Conservation (phyloP, 345 rosid species). For the Viola odorata region DNA sequence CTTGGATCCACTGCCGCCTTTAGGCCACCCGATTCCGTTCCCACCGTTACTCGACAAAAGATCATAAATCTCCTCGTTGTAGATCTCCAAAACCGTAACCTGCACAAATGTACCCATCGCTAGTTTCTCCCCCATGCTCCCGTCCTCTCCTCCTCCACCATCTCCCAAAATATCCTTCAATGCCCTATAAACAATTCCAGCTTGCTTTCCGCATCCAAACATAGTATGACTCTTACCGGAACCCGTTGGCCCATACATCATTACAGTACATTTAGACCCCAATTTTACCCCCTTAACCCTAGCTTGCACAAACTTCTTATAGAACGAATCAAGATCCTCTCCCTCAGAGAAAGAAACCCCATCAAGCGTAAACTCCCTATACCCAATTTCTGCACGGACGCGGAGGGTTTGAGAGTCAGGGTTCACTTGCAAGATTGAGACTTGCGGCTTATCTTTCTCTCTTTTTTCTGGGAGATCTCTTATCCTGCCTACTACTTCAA, state of each 20-base stretch:
- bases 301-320: constrained; percentile 64
- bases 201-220: constrained; percentile 86
- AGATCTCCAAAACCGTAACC: constrained; percentile 84
- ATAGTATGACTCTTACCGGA: constrained; percentile 92
- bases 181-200: constrained; percentile 82
- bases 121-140: constrained; percentile 16
- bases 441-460: constrained; percentile 52
- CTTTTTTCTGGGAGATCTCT: constrained; percentile 58
- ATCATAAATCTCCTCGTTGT: constrained; percentile 92
- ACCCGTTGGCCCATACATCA: constrained; percentile 99
- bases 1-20: constrained; percentile 62
- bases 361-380: constrained; percentile 81
- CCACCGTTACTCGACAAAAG: constrained; percentile 62
- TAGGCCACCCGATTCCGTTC: constrained; percentile 76
- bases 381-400: constrained; percentile 79
- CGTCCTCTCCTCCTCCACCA: constrained; percentile 36
- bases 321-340: constrained; percentile 65
- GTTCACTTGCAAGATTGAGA: constrained; percentile 50
- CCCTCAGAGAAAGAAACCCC: constrained; percentile 82
- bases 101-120: constrained; percentile 63
- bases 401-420: constrained; percentile 56
- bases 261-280: constrained; percentile 71
- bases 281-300: constrained; percentile 72
- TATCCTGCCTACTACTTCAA: constrained; percentile 82
- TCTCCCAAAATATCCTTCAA: constrained; percentile 71